A percentile compares a stretch with the other conserved stretches of the same genome.
These are phyloP conservation scores for Malassezia dermatis DNA, from an alignment of 1,284 basidiomycete species.

Conservation along the genomic window DNA sequence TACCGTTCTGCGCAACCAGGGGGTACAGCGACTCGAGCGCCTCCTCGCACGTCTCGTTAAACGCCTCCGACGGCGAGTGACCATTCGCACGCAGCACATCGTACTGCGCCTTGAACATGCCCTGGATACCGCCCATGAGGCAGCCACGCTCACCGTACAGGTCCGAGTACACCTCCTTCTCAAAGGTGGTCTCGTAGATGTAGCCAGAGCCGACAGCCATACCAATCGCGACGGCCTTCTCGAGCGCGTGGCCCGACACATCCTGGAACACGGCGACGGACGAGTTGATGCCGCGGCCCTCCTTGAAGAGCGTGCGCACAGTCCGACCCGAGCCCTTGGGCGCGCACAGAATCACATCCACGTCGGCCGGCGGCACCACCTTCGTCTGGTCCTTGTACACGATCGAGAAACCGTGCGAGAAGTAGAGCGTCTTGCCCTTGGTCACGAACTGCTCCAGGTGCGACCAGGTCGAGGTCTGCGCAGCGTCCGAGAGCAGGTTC, in stretches of 20 bases:
- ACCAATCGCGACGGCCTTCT: slow-evolving; percentile 89
- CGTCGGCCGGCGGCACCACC: slow-evolving; percentile 79
- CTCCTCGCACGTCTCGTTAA: slow-evolving; percentile 97
- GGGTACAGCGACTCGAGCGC: slow-evolving; percentile 97
- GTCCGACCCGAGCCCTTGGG: slow-evolving; percentile 98
- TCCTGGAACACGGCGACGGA: slow-evolving; percentile 76
- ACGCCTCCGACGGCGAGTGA: slow-evolving; percentile 92
- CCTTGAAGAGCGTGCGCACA: slow-evolving; percentile 98
- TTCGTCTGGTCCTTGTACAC: slow-evolving; percentile 97
- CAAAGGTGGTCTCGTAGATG: slow-evolving; percentile 95
- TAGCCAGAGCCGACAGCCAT: slow-evolving; percentile 92
- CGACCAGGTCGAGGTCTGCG: slow-evolving; percentile 90
- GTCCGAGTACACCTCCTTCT: slow-evolving; percentile 99
- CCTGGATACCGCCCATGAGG: slow-evolving; percentile 98
- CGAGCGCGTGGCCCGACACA: slow-evolving; percentile 91
- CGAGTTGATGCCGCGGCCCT: slow-evolving; percentile 95
- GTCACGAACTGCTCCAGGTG: slow-evolving; percentile 74
- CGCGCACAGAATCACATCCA: slow-evolving; percentile 97
- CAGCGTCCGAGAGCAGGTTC: slow-evolving; percentile 98
- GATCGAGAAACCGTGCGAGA: slow-evolving; percentile 98
- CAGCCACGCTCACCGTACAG: slow-evolving; percentile 98
- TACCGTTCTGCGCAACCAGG: slow-evolving; percentile 84
- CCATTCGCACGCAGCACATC: slow-evolving; percentile 97
- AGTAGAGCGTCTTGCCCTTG: slow-evolving; percentile 99
- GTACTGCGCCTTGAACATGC: slow-evolving; percentile 98